Evolutionary conservation across 768 basidiomycete species (phyloP), one percentile per base, ranked within the genome.

Genomic region (Suillus lakei): DNA sequence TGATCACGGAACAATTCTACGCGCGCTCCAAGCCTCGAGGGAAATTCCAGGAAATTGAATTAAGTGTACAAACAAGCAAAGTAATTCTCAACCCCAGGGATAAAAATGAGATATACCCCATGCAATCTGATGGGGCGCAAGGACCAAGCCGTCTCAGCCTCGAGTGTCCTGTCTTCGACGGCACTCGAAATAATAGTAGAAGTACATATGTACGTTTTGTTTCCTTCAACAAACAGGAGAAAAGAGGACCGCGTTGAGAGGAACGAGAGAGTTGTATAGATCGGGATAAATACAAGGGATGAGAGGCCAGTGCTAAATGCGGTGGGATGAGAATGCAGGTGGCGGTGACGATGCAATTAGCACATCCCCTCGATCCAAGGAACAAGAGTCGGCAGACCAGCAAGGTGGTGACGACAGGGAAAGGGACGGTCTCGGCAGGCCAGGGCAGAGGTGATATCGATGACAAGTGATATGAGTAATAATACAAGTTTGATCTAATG

Each of bases 391-490:
- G 41, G 41, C 41, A 69, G 70, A 64, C 68, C 72, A 66, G 67
- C 62, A 64, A 64, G 73, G 65, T 64, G 60, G 67, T 60, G 71
- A 68, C 72, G 58, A 54, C 56, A 64, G 60, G 66, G 66, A 62
- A 68, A 67, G 59, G 56, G 62, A 61, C 65, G 61, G 67, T 71
- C 69, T 64, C 67, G 67, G 61, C 58, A 41, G 68, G 69, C 73
- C 69, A 61, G 61, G 64, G 26, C 32, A 30, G 64, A 61, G 67
- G 63, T 61, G 61, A 61, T 63, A 58, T 71, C 55, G 66, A 68
- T 75, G 75, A 63, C 64, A 73, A 72, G 67, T 65, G 66, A 59
- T 59, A 76, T 76, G 76, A 77, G 74, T 76, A 77, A 77, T 77
- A 70, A 75, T 75, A 75, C 74, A 75, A 74, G 67, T 65, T 46